Evolutionary conservation across 2,329 filamentous ascomycete species (phyloP).

Genomic region (Dothiorella sarmentorum): DNA sequence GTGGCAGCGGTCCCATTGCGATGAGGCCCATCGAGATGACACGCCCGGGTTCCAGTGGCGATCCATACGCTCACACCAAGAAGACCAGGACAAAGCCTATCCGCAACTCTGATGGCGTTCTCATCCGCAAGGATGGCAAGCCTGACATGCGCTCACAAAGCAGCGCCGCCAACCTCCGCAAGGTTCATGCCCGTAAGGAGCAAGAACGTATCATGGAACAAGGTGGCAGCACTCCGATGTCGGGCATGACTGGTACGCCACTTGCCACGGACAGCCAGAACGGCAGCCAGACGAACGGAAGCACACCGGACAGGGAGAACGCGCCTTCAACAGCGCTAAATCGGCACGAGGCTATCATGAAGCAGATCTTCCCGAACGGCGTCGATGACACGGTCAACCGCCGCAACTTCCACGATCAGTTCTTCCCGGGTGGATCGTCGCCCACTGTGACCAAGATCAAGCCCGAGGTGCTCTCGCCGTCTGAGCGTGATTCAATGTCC

Average conservation of each 20-base stretch:
- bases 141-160: constrained; percentile 53
- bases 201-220: constrained; percentile 19
- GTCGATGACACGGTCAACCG: constrained; percentile 25
- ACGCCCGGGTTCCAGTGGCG: constrained; percentile 26
- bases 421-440: constrained; percentile 14
- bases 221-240: constrained; percentile 24
- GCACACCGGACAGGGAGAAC: constrained; percentile 6
- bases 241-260: constrained; percentile 20
- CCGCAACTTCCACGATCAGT: constrained; percentile 18
- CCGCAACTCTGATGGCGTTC: constrained; percentile 48
- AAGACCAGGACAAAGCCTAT: constrained; percentile 50
- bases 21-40: constrained; percentile 19
- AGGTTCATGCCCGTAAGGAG: constrained; percentile 50
- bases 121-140: constrained; percentile 51
- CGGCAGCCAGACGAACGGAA: background rate
- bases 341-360: constrained; percentile 35
- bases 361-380: constrained; percentile 37
- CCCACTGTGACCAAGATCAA: constrained; percentile 6
- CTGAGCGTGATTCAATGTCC: background rate
- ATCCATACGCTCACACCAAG: constrained; percentile 43
- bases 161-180: constrained; percentile 50
- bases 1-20: constrained; percentile 25
- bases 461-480: constrained; percentile 4
- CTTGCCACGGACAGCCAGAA: constrained; percentile 12
- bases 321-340: constrained; percentile 26